Percentiles rank a stretch among this genome's conserved stretches.
Evolutionary conservation across 768 basidiomycete species (phyloP).

Genomic region (Boletus sp.): DNA sequence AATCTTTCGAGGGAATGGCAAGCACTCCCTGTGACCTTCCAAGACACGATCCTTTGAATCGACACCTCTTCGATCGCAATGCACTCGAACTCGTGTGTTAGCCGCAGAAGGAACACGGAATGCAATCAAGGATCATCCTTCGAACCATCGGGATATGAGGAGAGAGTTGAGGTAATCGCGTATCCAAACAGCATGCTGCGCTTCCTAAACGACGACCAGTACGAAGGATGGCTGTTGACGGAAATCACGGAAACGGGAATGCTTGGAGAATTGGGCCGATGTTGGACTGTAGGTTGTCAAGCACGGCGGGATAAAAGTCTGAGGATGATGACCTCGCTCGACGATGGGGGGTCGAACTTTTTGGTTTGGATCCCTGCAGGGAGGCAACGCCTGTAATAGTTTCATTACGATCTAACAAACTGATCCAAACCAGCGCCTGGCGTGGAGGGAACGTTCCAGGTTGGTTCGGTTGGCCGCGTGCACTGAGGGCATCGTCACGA

Average conservation of each 20-base stretch:
- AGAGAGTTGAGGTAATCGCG: slow-evolving; percentile 40
- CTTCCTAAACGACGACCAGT: slow-evolving; percentile 53
- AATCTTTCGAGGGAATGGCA: slow-evolving; percentile 52
- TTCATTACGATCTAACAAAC: slow-evolving; percentile 8
- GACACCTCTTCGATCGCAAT: slow-evolving; percentile 62
- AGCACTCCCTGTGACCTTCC: slow-evolving; percentile 33
- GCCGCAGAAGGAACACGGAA: slow-evolving; percentile 72
- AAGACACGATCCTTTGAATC: slow-evolving; percentile 1
- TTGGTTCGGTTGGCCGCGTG: too few species aligned
- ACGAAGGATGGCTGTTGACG: slow-evolving; percentile 31
- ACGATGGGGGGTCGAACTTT: background rate
- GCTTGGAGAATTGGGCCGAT: slow-evolving; percentile 31
- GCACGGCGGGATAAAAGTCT: too few species aligned
- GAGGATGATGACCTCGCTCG: slow-evolving; percentile 41
- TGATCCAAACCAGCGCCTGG: too few species aligned
- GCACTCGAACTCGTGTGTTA: slow-evolving; percentile 62
- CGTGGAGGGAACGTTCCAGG: too few species aligned
- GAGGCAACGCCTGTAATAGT: slow-evolving; percentile 17
- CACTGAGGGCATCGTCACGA: too few species aligned
- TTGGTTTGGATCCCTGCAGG: background rate
- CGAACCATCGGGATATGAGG: slow-evolving; percentile 26
- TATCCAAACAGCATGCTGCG: slow-evolving; percentile 47
- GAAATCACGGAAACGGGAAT: background rate
- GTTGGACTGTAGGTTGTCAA: too few species aligned
- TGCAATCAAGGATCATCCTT: slow-evolving; percentile 46